Evolutionary conservation across 352 stramenopile species (phyloP).

Genomic region (Phytophthora tubulina): DNA sequence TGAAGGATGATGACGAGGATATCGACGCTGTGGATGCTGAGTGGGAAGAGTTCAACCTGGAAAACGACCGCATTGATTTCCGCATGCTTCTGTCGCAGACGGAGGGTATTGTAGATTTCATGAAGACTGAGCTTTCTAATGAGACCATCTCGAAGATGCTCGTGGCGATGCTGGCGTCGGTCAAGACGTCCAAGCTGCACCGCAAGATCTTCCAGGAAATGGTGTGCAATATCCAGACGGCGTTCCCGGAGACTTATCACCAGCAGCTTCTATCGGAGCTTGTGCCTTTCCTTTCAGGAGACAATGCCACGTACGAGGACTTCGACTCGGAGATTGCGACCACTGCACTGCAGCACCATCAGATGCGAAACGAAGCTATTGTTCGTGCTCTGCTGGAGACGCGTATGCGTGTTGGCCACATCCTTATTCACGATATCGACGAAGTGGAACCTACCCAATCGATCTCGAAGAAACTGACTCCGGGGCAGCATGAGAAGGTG

Average conservation of each 20-base stretch:
- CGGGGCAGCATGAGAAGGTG: slow-evolving; percentile 78
- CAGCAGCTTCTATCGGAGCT: slow-evolving; percentile 68
- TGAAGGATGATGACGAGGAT: slow-evolving; percentile 34
- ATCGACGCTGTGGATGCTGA: slow-evolving; percentile 74
- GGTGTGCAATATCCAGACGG: slow-evolving; percentile 87
- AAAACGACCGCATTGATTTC: slow-evolving; percentile 91
- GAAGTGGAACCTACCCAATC: slow-evolving; percentile 70
- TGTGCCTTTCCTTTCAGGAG: slow-evolving; percentile 84
- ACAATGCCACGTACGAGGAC: slow-evolving; percentile 77
- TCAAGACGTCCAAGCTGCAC: slow-evolving; percentile 88
- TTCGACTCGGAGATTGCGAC: slow-evolving; percentile 76
- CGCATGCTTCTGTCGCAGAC: slow-evolving; percentile 78
- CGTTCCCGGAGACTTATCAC: slow-evolving; percentile 73
- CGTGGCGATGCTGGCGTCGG: slow-evolving; percentile 82
- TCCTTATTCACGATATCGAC: slow-evolving; percentile 87
- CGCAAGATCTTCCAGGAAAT: slow-evolving; percentile 92
- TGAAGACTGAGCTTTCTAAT: slow-evolving; percentile 70
- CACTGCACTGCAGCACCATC: slow-evolving; percentile 77
- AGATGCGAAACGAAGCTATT: slow-evolving; percentile 84
- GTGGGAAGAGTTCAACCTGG: slow-evolving; percentile 88
- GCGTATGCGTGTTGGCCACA: slow-evolving; percentile 86
- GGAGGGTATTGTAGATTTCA: slow-evolving; percentile 66
- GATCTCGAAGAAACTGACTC: slow-evolving; percentile 64
- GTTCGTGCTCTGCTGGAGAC: slow-evolving; percentile 81
- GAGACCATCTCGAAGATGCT: slow-evolving; percentile 89